Conservation (phyloP, 768 basidiomycete species). For the Pleurotus cornucopiae region DNA sequence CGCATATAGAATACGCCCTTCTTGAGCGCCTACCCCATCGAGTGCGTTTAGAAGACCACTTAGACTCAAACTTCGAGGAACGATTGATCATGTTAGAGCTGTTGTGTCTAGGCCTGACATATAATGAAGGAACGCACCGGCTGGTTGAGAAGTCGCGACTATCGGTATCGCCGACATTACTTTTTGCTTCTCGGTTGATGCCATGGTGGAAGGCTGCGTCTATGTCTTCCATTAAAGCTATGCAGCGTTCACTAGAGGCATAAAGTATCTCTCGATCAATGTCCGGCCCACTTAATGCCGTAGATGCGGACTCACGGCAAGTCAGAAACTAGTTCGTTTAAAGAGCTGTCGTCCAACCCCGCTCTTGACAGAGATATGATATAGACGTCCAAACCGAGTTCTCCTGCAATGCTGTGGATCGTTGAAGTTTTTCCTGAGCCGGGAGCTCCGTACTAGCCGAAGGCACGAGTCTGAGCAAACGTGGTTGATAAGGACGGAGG, state of each 20-base stretch:
- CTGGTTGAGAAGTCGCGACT: background rate
- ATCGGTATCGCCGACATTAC: constrained; percentile 11
- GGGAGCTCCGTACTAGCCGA: constrained; percentile 54
- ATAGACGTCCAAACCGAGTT: constrained; percentile 63
- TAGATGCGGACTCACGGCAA: constrained; percentile 31
- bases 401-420: constrained; percentile 67
- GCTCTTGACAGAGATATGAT: constrained; percentile 54
- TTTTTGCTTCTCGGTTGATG: constrained; percentile 19
- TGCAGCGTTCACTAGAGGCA: constrained; percentile 44
- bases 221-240: constrained; percentile 72
- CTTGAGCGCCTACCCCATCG: constrained; percentile 65
- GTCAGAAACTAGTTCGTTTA: constrained; percentile 47
- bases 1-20: constrained; percentile 69
- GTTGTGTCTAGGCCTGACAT: no score
- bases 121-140: constrained; percentile 2
- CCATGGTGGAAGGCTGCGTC: constrained; percentile 54
- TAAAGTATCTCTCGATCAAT: constrained; percentile 78
- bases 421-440: constrained; percentile 71
- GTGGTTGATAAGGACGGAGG: constrained; percentile 11
- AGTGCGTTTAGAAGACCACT: constrained; percentile 66
- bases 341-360: constrained; percentile 51
- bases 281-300: constrained; percentile 24
- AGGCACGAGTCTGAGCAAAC: no score
- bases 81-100: no score
- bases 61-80: constrained; percentile 41